Conservation (phyloP, 208 protist species). For the Crithidia bombi region DNA sequence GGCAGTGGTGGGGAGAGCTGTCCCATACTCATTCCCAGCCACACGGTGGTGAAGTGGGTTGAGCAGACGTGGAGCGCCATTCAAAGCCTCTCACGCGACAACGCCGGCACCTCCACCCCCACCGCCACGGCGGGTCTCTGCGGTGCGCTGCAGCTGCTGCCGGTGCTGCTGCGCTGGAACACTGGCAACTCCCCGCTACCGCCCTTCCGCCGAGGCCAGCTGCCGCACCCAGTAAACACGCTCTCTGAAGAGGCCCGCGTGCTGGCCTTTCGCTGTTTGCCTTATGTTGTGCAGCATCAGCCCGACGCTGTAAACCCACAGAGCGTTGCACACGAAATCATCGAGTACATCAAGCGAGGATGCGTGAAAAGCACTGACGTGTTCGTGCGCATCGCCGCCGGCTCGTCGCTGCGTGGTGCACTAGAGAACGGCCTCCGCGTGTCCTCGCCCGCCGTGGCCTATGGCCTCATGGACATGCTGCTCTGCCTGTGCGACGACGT, state of each 20-base stretch:
- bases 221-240: constrained; percentile 64
- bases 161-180: constrained; percentile 49
- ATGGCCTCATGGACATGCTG: constrained; percentile 32
- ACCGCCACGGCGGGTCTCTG: constrained; percentile 35
- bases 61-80: constrained; percentile 29
- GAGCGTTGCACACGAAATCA: constrained; percentile 28
- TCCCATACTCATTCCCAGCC: constrained; percentile 24
- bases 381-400: constrained; percentile 40
- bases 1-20: constrained; percentile 8
- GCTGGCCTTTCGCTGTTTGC: constrained; percentile 46
- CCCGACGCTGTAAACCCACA: constrained; percentile 11
- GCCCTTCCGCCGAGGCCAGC: constrained; percentile 37
- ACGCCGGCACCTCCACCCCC: constrained; percentile 22
- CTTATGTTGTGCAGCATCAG: constrained; percentile 33
- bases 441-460: constrained; percentile 27
- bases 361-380: constrained; percentile 25
- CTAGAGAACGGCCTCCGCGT: constrained; percentile 40
- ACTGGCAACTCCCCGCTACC: constrained; percentile 36
- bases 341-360: constrained; percentile 46
- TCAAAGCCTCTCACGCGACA: constrained; percentile 23
- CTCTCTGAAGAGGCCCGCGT: constrained; percentile 43
- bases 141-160: constrained; percentile 49
- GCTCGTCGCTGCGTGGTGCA: constrained; percentile 33
- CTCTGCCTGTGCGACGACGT: constrained; percentile 33
- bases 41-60: constrained; percentile 18